Conservation (phyloP, 1,139 yeast genomes). For the Casaregolazyma suthepensis region DNA sequence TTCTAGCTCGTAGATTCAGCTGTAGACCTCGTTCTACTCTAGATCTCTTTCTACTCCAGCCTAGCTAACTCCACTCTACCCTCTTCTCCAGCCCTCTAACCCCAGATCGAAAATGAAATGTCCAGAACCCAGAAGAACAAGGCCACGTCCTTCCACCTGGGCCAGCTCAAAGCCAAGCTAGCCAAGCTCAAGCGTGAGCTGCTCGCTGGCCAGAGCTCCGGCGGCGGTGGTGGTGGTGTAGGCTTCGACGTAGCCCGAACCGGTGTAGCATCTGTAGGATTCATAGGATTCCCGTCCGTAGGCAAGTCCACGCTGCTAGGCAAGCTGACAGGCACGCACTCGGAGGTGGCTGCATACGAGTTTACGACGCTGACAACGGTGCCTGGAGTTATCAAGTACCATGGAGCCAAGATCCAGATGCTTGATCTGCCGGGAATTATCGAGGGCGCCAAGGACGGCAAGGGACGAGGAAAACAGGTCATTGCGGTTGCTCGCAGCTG, state of each 20-base stretch:
- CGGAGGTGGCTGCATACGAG: slow-evolving; percentile 96
- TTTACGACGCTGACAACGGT: slow-evolving; percentile 96
- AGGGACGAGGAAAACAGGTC: slow-evolving; percentile 98
- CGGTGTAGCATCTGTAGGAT: slow-evolving; percentile 95
- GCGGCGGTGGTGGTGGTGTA: slow-evolving; percentile 80
- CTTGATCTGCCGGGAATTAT: slow-evolving; percentile 97
- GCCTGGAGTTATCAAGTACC: slow-evolving; percentile 91
- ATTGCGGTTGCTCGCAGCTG: slow-evolving; percentile 98
- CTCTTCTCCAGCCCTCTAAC: too few relatives aligned
- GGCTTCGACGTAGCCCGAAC: slow-evolving; percentile 98
- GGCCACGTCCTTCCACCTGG: slow-evolving; percentile 93
- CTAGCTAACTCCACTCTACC: too few relatives aligned
- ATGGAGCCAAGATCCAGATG: slow-evolving; percentile 98
- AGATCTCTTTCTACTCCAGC: too few relatives aligned
- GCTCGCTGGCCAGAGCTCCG: slow-evolving; percentile 66
- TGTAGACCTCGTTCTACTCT: too few relatives aligned
- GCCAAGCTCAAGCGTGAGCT: slow-evolving; percentile 93
- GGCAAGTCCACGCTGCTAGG: slow-evolving; percentile 81
- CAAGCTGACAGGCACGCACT: slow-evolving; percentile 88
- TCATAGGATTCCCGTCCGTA: slow-evolving; percentile 98
- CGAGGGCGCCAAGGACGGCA: slow-evolving; percentile 98
- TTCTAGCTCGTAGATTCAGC: too few relatives aligned
- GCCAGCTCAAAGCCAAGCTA: slow-evolving; percentile 91
- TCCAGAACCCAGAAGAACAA: slow-evolving; percentile 93
- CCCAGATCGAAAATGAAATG: slow-evolving; percentile 88